Conservation (phyloP, 208 protist genomes). For the Willaertia magna region DNA sequence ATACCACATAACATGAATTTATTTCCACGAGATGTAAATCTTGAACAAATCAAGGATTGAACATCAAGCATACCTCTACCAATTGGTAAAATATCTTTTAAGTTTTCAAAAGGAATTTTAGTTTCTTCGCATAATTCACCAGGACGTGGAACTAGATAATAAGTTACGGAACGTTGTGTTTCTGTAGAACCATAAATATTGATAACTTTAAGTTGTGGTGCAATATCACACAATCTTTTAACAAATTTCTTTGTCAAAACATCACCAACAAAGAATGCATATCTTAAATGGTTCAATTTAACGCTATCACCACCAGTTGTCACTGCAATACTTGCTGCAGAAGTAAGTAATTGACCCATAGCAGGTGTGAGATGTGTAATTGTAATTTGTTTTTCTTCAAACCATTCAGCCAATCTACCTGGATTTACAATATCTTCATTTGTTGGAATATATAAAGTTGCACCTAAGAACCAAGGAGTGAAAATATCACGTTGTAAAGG, state of each 20-base stretch:
- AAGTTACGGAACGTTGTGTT: constrained; percentile 39
- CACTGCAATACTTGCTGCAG: not conserved
- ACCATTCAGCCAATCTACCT: constrained; percentile 38
- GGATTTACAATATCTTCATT: constrained; percentile 39
- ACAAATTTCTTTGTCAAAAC: constrained; percentile 44
- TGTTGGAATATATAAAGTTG: constrained; percentile 38
- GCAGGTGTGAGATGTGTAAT: constrained; percentile 44
- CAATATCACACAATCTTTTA: constrained; percentile 28
- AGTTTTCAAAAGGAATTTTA: constrained; percentile 17
- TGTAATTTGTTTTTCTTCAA: constrained; percentile 26
- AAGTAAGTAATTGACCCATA: constrained; percentile 39
- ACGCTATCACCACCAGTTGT: constrained; percentile 1
- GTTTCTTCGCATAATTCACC: not conserved
- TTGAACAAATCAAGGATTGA: constrained; percentile 18
- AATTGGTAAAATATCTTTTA: constrained; percentile 37
- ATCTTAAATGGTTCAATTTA: constrained; percentile 24
- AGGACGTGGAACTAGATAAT: constrained; percentile 23
- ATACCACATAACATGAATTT: constrained; percentile 27
- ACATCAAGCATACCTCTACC: constrained; percentile 41
- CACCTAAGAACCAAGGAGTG: constrained; percentile 49
- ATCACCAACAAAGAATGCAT: constrained; percentile 46
- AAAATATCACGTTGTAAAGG: constrained; percentile 52
- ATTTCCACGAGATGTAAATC: not conserved
- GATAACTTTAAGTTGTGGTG: constrained; percentile 32
- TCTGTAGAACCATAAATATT: constrained; percentile 56